A percentile compares a stretch with the other conserved stretches of the same genome.
phyloP scores from a whole-genome alignment of 139 green algal genomes.

The Deuterostichococcus epilithicus region DNA sequence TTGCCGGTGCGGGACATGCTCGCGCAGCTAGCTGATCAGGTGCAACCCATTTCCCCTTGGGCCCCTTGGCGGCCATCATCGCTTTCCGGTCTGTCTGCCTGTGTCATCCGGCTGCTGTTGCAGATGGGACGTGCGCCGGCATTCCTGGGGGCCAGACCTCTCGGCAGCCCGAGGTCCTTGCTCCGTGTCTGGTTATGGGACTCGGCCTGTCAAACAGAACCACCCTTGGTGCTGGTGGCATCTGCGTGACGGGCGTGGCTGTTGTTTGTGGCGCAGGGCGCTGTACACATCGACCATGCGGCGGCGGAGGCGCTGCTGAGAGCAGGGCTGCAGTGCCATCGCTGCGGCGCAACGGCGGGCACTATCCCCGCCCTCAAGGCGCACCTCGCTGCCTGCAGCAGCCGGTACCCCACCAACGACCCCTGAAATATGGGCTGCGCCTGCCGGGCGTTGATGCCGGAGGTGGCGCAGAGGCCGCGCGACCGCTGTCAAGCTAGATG shows the following conservation, averaged over 20 bases:
- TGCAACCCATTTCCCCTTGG: not conserved
- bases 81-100: not conserved
- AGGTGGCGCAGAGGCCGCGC: not conserved
- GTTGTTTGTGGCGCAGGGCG: slow-evolving; percentile 10
- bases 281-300: slow-evolving; percentile 27
- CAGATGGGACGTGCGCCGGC: too few species aligned
- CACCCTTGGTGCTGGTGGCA: too few species aligned
- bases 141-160: too few species aligned
- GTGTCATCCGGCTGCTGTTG: slow-evolving; percentile 13
- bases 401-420: not conserved
- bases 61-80: not conserved
- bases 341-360: slow-evolving; percentile 30
- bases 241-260: too few species aligned
- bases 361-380: slow-evolving; percentile 70
- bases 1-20: slow-evolving; percentile 34
- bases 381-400: slow-evolving; percentile 50
- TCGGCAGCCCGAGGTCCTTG: too few species aligned
- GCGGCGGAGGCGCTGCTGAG: slow-evolving; percentile 49
- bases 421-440: too few species aligned
- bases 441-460: too few species aligned
- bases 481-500: too few species aligned
- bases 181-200: too few species aligned
- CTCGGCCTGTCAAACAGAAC: too few species aligned
- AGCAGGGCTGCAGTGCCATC: slow-evolving; percentile 54
- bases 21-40: slow-evolving; percentile 11